Percentiles rank a stretch among this genome's conserved stretches.
Conservation (phyloP, 805 yeast genomes). For the Nakazawaea laoshanensis region DNA sequence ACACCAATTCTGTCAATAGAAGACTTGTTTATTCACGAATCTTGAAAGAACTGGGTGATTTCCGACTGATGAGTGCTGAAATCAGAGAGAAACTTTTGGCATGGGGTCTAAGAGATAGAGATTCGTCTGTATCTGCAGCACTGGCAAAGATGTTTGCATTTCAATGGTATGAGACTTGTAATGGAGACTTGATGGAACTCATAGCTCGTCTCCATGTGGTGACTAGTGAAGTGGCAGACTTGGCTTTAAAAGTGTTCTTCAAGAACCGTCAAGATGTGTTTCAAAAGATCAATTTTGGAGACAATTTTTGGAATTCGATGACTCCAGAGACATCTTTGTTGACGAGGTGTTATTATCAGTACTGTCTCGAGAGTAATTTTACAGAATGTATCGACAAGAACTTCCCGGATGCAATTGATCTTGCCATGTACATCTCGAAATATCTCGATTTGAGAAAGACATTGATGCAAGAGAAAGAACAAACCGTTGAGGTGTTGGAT, state of each 20-base stretch:
- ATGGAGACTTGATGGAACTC: constrained; percentile 65
- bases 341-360: constrained; percentile 55
- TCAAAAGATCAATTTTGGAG: constrained; percentile 48
- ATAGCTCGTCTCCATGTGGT: constrained; percentile 64
- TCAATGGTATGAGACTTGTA: constrained; percentile 63
- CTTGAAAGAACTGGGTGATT: constrained; percentile 58
- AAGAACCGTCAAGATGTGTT: constrained; percentile 55
- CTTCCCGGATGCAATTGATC: constrained; percentile 72
- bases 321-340: constrained; percentile 72
- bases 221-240: constrained; percentile 58
- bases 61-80: constrained; percentile 38
- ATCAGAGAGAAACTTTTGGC: constrained; percentile 59
- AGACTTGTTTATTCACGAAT: constrained; percentile 62
- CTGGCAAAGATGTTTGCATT: constrained; percentile 61
- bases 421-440: constrained; percentile 49
- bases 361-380: constrained; percentile 48
- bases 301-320: constrained; percentile 59
- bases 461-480: constrained; percentile 13
- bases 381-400: constrained; percentile 51
- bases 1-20: constrained; percentile 63
- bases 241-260: constrained; percentile 58
- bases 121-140: constrained; percentile 60
- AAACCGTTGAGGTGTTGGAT: constrained; percentile 45
- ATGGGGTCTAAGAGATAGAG: constrained; percentile 89
- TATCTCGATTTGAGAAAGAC: constrained; percentile 43